Base-by-base conservation (phyloP, 768 basidiomycete species). In the Amanita fuliginea region DNA sequence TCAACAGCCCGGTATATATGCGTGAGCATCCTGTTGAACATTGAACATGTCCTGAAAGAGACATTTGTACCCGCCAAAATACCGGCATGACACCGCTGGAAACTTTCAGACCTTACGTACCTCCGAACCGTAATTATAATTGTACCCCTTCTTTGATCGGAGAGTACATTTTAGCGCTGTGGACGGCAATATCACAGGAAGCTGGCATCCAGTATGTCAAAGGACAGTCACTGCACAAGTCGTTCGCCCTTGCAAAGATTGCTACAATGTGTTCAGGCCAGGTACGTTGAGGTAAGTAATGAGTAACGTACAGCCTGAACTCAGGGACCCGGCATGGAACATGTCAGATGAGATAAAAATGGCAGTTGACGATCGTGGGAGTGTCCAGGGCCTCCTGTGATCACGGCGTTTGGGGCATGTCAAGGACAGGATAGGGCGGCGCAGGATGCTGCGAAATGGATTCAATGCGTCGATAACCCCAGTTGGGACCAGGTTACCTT, bases 21-120 rank as follows among this genome's bases (percentile, higher is more conserved):
- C 32, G 18, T 19, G 13, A 21, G 41, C 16, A 14, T 19, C 14
- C 21, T 16, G 28, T 18, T 49, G 37, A 40, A n/a, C 21, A n/a
- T 21, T 14, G 14, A 6, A 21, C 16, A 33, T 42, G 18, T 33
- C n/a, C 39, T 28, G 26, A 10, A 18, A 14, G 4, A 28, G 19
- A 18, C 10, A 16, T 30, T 30, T 30, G 36, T 19, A 13, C 9
- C 49, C 49, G 49, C 49, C 49, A 50, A 28, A 11, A 26, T 32
- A 16, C 39, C 33, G 49, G 42, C 36, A 13, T 41, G 6, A 40
- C 14, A 24, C 48, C 49, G 33, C 40, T 42, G 24, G 47, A 42
- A 42, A 36, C 39, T 43, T 43, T 30, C 32, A 10, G 30, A 16
- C 13, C 30, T 50, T 50, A 50, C 49, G 49, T 50, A 50, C 41